Evolutionary conservation across 2,329 filamentous ascomycete genomes (phyloP), one percentile per base, ranked within the genome.

Genomic region (Thelonectria blattea): DNA sequence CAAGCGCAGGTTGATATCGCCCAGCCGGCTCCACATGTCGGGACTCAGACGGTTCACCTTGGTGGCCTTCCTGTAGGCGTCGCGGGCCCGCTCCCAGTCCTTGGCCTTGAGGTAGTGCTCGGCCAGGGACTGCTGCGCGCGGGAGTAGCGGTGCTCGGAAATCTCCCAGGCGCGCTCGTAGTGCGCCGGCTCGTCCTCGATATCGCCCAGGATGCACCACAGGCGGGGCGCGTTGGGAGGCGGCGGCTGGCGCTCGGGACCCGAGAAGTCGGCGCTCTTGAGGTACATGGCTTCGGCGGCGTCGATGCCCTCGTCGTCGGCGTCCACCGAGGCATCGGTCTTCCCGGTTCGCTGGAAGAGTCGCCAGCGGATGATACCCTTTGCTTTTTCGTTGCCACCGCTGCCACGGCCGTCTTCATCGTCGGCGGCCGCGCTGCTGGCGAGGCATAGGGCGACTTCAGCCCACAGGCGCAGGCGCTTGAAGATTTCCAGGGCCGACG

Each of bases 401-500:
- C 78, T 79, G 1, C 85, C 84, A 5, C 84, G 78, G 2, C 77
- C 86, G 52, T 77, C 79, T 58, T 81, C 79, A 52, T 87, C 85
- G 0, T 89, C 91, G 0, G 87, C 82, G 52, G 77, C 80, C 18
- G 78, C 85, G 47, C 74, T 81, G 72, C 78, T 83, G 12, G 92
- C 93, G 69, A 92, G 89, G 74, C 95, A 99, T 2, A 99, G 82
- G 0, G 95, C 94, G 5, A 93, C 92, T 77, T 99, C 95, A 1
- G 95, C 91, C 93, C 95, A 98, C 75, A 98, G 89, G 58, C 93
- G 88, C 17, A 99, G 80, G 3, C 95, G 86, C 77, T 97, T 93
- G 77, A 98, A 99, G 62, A 99, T 98, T 62, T 97, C 95, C 1
- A 99, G 84, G 0, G 95, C 95, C 1, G 93, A 96, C 3, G 92